Evolutionary conservation across 768 basidiomycete species (phyloP).

Genomic region (Leccinum sublutescens): DNA sequence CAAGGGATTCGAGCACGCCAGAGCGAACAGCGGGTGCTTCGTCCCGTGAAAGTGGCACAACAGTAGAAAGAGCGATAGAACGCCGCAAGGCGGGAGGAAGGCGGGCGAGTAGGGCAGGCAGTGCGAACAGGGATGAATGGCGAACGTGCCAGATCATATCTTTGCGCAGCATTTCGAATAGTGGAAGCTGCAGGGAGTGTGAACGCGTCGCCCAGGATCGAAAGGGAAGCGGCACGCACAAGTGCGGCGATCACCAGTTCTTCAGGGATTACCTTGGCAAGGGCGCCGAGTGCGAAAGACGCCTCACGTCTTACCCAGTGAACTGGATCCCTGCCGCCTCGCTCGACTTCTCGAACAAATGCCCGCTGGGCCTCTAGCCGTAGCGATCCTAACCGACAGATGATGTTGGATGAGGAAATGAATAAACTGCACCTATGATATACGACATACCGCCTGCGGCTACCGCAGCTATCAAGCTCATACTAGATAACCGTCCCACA

Average conservation of each 20-base stretch:
- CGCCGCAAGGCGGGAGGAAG: slow-evolving; percentile 58
- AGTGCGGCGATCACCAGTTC: slow-evolving; percentile 65
- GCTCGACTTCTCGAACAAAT: slow-evolving; percentile 74
- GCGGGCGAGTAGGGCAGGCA: slow-evolving; percentile 75
- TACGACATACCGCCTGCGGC: slow-evolving; percentile 65
- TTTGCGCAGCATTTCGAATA: slow-evolving; percentile 66
- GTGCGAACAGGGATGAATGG: slow-evolving; percentile 81
- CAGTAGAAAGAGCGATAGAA: slow-evolving; percentile 61
- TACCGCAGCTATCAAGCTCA: slow-evolving; percentile 90
- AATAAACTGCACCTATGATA: slow-evolving; percentile 5
- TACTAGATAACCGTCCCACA: slow-evolving; percentile 83
- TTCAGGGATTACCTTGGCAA: slow-evolving; percentile 83
- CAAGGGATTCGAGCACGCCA: slow-evolving; percentile 81
- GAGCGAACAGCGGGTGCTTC: slow-evolving; percentile 65
- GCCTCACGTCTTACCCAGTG: slow-evolving; percentile 86
- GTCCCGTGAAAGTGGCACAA: slow-evolving; percentile 63
- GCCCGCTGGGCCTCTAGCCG: slow-evolving; percentile 54
- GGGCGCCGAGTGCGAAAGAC: slow-evolving; percentile 81
- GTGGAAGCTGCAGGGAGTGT: slow-evolving; percentile 57
- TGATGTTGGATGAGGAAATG: slow-evolving; percentile 3
- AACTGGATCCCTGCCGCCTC: slow-evolving; percentile 60
- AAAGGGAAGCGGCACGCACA: slow-evolving; percentile 40
- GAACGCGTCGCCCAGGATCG: slow-evolving; percentile 1
- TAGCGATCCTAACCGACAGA: slow-evolving; percentile 45
- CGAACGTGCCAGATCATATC: slow-evolving; percentile 83